These are phyloP conservation scores for Bacidia rubella DNA, from an alignment of 495 filamentous ascomycete genomes.

Conservation along the genomic window DNA sequence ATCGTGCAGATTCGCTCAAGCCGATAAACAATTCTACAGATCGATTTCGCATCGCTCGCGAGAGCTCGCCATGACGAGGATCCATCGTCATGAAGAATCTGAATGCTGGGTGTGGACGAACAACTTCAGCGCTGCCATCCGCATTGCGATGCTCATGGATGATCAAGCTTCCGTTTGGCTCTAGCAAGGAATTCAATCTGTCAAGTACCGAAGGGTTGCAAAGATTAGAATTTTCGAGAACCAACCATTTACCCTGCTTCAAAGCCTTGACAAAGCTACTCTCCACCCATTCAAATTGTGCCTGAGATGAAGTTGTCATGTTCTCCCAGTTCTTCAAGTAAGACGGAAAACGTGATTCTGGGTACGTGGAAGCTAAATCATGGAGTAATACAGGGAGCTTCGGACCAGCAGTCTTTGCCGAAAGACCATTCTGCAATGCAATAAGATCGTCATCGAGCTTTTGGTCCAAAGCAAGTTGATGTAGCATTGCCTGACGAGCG, in stretches of 20 bases:
- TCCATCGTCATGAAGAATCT: slow-evolving; percentile 92
- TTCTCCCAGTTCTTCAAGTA: slow-evolving; percentile 28
- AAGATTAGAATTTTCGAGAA: slow-evolving; percentile 93
- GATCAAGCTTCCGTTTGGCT: slow-evolving; percentile 73
- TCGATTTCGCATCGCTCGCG: slow-evolving; percentile 91
- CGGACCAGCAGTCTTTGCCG: background rate
- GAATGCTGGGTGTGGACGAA: slow-evolving; percentile 76
- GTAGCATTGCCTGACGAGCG: background rate
- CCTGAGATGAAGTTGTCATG: slow-evolving; percentile 25
- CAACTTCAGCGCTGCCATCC: slow-evolving; percentile 66
- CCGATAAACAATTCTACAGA: slow-evolving; percentile 75
- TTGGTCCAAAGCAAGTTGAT: background rate
- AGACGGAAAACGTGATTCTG: background rate
- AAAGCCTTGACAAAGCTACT: slow-evolving; percentile 80
- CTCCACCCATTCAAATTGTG: slow-evolving; percentile 92
- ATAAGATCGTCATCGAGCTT: background rate
- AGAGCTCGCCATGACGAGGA: slow-evolving; percentile 83
- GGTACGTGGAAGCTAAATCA: background rate
- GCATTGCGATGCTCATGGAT: slow-evolving; percentile 82
- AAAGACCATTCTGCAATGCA: background rate
- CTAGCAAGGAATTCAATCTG: slow-evolving; percentile 83
- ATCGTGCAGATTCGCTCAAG: slow-evolving; percentile 6
- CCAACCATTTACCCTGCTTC: slow-evolving; percentile 76
- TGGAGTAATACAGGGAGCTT: background rate
- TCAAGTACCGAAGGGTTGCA: slow-evolving; percentile 93